phyloP scores from a whole-genome alignment of 192 early-diverging fungal genomes.

The Backusella circina region DNA sequence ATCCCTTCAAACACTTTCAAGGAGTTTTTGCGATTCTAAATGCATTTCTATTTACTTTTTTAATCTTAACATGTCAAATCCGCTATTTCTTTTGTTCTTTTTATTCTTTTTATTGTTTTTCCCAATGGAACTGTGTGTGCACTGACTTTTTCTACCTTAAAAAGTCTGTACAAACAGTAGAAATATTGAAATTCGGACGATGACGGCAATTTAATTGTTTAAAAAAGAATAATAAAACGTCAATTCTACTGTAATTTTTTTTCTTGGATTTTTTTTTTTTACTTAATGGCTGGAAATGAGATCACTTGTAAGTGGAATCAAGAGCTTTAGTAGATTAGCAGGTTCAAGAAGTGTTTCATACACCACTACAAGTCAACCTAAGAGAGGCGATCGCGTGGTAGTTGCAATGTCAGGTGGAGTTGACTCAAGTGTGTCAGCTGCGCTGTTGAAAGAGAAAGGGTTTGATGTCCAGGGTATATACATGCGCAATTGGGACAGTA shows the following conservation, averaged over 20 bases:
- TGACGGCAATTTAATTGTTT: not conserved
- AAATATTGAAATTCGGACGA: not conserved
- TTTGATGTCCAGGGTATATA: conserved; percentile 75
- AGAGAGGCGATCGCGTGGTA: conserved; percentile 45
- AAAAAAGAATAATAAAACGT: no score
- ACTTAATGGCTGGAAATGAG: not conserved
- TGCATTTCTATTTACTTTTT: not conserved
- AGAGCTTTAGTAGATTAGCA: not conserved
- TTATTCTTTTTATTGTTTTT: not conserved
- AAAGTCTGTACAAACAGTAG: not conserved
- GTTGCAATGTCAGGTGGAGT: conserved; percentile 94
- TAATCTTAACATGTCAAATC: not conserved
- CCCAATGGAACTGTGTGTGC: not conserved
- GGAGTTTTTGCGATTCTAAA: not conserved
- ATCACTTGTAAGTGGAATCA: not conserved
- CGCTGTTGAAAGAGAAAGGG: conserved; percentile 64
- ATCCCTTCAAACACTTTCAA: not conserved
- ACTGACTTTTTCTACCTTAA: not conserved
- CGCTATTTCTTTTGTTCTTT: not conserved
- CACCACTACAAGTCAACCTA: not conserved
- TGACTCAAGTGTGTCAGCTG: conserved; percentile 84
- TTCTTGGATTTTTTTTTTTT: not conserved
- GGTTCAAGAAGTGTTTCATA: not conserved
- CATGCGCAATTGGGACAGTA: conserved; percentile 95
- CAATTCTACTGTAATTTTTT: not conserved